These are phyloP conservation scores for Prunus padus DNA, from an alignment of 306 rosid genomes.

Conservation along the genomic window DNA sequence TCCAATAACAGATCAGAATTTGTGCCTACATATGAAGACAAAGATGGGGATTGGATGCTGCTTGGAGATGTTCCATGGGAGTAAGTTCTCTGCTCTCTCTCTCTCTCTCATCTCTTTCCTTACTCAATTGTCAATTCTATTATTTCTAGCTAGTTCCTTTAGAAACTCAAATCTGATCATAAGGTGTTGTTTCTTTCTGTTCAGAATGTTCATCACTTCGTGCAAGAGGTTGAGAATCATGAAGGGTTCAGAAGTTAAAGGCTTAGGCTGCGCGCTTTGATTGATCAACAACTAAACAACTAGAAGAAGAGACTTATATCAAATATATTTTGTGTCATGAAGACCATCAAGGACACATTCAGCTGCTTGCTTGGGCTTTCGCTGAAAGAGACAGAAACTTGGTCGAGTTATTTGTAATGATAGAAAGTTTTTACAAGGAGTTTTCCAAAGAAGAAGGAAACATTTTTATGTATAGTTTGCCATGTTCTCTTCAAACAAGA, in stretches of 20 bases:
- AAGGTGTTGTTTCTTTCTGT: neutral
- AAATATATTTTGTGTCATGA: neutral
- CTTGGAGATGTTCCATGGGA: constrained; percentile 63
- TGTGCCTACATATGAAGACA: constrained; percentile 54
- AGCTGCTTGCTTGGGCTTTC: constrained; percentile 21
- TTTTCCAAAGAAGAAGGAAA: neutral
- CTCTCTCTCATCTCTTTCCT: too few species aligned
- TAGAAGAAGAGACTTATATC: neutral
- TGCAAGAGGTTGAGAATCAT: constrained; percentile 56
- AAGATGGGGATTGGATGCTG: constrained; percentile 64
- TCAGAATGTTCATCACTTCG: constrained; percentile 39
- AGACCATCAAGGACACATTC: neutral
- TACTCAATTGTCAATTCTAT: too few species aligned
- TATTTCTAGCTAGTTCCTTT: neutral
- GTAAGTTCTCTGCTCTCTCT: constrained; percentile 19
- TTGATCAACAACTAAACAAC: neutral
- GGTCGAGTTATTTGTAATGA: neutral
- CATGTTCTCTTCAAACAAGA: constrained; percentile 12
- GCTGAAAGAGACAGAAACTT: neutral
- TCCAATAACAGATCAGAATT: constrained; percentile 40
- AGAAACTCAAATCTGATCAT: neutral
- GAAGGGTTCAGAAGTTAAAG: constrained; percentile 52
- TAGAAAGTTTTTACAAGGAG: neutral
- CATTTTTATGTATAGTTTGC: constrained; percentile 1
- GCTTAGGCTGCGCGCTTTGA: constrained; percentile 44